Evolutionary conservation across 441 rosid genomes (phyloP), one percentile per base, ranked within the genome.

Genomic region (Populus hybrid): DNA sequence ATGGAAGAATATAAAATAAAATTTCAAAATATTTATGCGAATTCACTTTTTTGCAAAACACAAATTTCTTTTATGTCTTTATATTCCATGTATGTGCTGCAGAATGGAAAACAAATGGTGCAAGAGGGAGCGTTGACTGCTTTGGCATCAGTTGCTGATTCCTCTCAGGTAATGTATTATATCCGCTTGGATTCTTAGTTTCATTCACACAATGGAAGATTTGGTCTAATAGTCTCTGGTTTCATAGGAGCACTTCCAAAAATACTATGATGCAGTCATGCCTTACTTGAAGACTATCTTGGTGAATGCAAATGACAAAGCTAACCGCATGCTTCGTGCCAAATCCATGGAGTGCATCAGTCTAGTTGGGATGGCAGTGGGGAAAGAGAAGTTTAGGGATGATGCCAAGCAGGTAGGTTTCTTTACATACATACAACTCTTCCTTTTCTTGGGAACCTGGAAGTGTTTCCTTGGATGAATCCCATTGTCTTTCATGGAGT

Each of bases 91-190:
- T 78, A 63, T 61, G 73, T 66, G 21, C 74, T 77, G 81, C 82
- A 96, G 99, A 94, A 94, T 90, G 98, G 97, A 81, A 96, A 93
- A 72, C 99, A 94, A 92, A 94, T 96, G 99, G 99, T 94, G 79
- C 99, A 96, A 92, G 99, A 96, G 87, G 99, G 99, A 70, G 99
- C 99, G 36, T 87, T 96, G 86, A 96, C 99, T 72, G 99, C 99
- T 76, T 88, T 96, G 87, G 99, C 99, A 69, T 96, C 99, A 23
- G 99, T 96, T 80, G 98, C 99, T 56, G 98, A 96, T 82, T 96
- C 99, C 31, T 96, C 99, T 71, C 99, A 96, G 97, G 99, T 93
- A 83, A 76, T 73, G 71, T 80, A 23, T 53, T 18, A 64, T 14
- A n/a, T 40, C 59, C 76, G 65, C 33, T 24, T 74, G 23, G 18